Evolutionary conservation across 1,139 yeast genomes (phyloP), one percentile per base, ranked within the genome.

Genomic region (Nakaseomyces glabratus): DNA sequence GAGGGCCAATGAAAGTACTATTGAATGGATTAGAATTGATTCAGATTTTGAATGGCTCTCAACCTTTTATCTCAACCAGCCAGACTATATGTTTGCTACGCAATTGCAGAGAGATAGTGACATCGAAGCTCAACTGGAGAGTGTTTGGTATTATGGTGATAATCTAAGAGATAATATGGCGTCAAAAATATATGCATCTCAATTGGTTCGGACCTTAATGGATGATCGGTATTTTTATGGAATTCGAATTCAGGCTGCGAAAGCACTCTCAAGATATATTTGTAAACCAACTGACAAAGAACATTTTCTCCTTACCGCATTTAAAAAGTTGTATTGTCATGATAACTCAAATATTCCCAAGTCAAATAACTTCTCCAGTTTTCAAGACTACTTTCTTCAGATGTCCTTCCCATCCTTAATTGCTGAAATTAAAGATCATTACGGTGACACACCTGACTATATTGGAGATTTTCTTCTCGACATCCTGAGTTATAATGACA

Each of bases 11-110:
- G 97, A 90, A 53, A 21, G 30, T 4, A 95, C 96, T 0, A 93
- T 86, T 60, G 98, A 93, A 52, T 93, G 99, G 99, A 69, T 93
- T 28, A 68, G 99, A 47, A 85, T 88, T 7, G 99, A 93, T 60
- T 88, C 96, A 0, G 99, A 93, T 58, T 82, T 81, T 51, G 98
- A 93, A 57, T 93, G 99, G 99, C 81, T 93, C 34, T 85, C 94
- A 38, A 73, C 72, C 44, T 66, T 84, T 19, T 70, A 77, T 42
- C 76, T 93, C 23, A 82, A 79, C 46, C 96, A 88, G 57, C 95
- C 95, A 0, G 97, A 86, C 51, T 82, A 85, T 53, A 93, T 90
- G 96, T 90, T 73, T 57, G 85, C 86, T 1, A 82, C 97, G 0
- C 98, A 93, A 52, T 61, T 93, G 23, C 93, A 84, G 48, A 93